A percentile compares a stretch with the other conserved stretches of the same genome.
These are phyloP conservation scores for Globisporangium nodosum DNA, from an alignment of 352 stramenopile species.

Conservation along the genomic window DNA sequence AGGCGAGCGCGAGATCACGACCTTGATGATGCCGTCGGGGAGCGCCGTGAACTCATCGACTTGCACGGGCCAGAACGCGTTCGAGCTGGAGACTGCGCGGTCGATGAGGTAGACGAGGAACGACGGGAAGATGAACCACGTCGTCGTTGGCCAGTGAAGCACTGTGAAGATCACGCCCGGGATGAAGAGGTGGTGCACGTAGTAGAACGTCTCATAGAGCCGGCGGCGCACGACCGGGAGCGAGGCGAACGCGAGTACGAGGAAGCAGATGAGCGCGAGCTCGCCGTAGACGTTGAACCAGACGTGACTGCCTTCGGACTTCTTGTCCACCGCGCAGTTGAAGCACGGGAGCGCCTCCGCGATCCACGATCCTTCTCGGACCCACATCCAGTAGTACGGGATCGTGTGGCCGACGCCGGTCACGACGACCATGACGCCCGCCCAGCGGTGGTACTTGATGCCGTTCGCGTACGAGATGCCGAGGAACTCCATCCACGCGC, in stretches of 20 bases:
- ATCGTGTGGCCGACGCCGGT: constrained; percentile 17
- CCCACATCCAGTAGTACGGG: constrained; percentile 24
- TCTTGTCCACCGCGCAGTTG: constrained; percentile 19
- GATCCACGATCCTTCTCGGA: constrained; percentile 16
- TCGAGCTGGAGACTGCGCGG: constrained; percentile 23
- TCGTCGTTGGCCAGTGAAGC: constrained; percentile 28
- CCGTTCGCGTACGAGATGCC: constrained; percentile 29
- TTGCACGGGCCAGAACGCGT: constrained; percentile 19
- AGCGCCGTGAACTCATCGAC: constrained; percentile 21
- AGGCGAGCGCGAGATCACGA: constrained; percentile 23
- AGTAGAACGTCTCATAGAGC: constrained; percentile 41
- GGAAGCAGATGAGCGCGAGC: constrained; percentile 27
- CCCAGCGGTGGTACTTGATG: constrained; percentile 38
- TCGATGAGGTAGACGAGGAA: constrained; percentile 34
- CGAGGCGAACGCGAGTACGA: constrained; percentile 26
- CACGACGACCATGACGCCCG: constrained; percentile 18
- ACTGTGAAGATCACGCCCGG: constrained; percentile 24
- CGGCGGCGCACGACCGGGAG: constrained; percentile 32
- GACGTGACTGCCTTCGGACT: constrained; percentile 5
- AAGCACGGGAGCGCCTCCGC: constrained; percentile 32
- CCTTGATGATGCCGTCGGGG: constrained; percentile 23
- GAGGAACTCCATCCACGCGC: constrained; percentile 32
- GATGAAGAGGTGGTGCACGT: constrained; percentile 35
- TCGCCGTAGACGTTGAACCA: constrained; percentile 45
- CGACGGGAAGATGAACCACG: constrained; percentile 32